Conservation (phyloP, 2,329 filamentous ascomycete genomes). For the Colletotrichum abscissum region DNA sequence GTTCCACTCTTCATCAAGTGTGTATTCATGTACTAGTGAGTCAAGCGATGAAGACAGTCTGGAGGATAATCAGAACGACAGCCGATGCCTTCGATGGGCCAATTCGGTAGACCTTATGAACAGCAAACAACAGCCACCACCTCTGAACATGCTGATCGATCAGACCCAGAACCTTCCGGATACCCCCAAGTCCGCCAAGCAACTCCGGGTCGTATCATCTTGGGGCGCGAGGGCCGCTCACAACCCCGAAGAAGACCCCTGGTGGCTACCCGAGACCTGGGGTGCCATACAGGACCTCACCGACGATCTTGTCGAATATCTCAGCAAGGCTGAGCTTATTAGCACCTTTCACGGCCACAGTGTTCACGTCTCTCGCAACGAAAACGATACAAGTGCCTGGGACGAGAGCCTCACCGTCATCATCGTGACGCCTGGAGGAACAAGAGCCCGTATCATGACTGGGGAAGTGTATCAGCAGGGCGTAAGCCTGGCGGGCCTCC, state of each 20-base stretch:
- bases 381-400: not conserved
- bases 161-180: not conserved
- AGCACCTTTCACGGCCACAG: not conserved
- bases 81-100: not conserved
- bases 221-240: not conserved
- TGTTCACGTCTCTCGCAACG: not conserved
- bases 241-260: not conserved
- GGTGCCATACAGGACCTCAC: not conserved
- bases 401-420: not conserved
- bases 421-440: not conserved
- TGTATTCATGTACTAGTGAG: not conserved
- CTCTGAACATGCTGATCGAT: not conserved
- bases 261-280: conserved; percentile 10
- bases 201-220: not conserved
- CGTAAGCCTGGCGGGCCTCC: not conserved
- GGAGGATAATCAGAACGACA: not conserved
- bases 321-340: not conserved
- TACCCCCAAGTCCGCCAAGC: not conserved
- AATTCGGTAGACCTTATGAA: not conserved
- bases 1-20: not conserved
- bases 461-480: not conserved
- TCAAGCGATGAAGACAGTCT: not conserved
- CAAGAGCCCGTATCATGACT: not conserved
- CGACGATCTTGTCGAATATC: not conserved
- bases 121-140: not conserved